These are phyloP conservation scores for Actinomortierella ambigua DNA, from an alignment of 371 early-diverging fungal genomes.

Conservation along the genomic window DNA sequence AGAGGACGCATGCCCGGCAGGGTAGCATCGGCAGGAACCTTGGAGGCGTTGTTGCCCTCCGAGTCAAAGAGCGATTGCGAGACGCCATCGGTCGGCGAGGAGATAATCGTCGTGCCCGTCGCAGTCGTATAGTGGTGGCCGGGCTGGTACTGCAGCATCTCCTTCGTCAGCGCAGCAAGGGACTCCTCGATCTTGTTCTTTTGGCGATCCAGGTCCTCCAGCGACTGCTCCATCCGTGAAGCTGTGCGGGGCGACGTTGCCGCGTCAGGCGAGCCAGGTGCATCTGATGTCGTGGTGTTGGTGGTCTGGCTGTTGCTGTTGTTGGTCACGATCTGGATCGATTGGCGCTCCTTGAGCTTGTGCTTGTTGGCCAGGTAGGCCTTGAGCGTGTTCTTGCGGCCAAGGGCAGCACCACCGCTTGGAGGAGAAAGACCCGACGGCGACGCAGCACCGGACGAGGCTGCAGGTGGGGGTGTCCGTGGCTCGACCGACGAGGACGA, in stretches of 20 bases:
- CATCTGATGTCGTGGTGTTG: too few species aligned
- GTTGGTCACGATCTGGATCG: slow-evolving; percentile 40
- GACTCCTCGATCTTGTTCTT: slow-evolving; percentile 41
- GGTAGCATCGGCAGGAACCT: too few species aligned
- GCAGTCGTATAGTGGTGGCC: slow-evolving; percentile 3
- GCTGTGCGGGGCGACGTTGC: slow-evolving; percentile 29
- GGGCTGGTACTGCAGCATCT: slow-evolving; percentile 13
- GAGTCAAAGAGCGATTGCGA: slow-evolving; percentile 3
- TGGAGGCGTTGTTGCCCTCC: neutral
- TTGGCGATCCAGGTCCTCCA: slow-evolving; percentile 29
- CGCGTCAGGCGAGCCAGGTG: neutral
- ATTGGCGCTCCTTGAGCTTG: slow-evolving; percentile 46
- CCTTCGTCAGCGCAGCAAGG: slow-evolving; percentile 25
- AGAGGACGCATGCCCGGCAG: too few species aligned
- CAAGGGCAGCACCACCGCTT: slow-evolving; percentile 18
- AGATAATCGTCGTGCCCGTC: slow-evolving; percentile 5
- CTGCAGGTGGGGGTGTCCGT: slow-evolving; percentile 4
- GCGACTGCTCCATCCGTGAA: slow-evolving; percentile 37
- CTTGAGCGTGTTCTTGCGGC: slow-evolving; percentile 42
- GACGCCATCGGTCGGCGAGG: neutral
- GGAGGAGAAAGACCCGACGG: neutral
- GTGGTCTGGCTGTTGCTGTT: neutral
- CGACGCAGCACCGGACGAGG: slow-evolving; percentile 3
- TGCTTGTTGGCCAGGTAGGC: slow-evolving; percentile 48
- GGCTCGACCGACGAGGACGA: neutral